Evolutionary conservation across 305 asterid species (phyloP).

Genomic region (Stenogyne calaminthoides): DNA sequence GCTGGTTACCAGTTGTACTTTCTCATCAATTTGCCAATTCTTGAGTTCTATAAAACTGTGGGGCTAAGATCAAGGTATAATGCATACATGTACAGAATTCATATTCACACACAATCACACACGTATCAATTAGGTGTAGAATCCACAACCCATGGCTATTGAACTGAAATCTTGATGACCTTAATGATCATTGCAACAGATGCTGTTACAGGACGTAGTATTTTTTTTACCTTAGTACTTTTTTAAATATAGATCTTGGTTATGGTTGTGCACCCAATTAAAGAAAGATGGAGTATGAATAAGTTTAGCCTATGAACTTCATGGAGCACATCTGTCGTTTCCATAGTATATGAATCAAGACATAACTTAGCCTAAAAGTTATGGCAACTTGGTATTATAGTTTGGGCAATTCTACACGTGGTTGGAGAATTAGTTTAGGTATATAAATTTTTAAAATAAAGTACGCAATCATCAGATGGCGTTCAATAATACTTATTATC

Average conservation of each 20-base stretch:
- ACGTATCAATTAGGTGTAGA: background rate
- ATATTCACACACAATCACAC: background rate
- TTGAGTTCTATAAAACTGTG: no score
- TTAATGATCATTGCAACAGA: background rate
- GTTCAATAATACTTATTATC: no score
- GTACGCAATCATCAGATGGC: background rate
- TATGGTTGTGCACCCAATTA: slow-evolving; percentile 16
- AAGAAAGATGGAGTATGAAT: slow-evolving; percentile 32
- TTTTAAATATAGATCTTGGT: slow-evolving; percentile 22
- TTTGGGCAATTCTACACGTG: slow-evolving; percentile 12
- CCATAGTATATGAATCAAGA: slow-evolving; percentile 3
- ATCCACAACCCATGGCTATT: background rate
- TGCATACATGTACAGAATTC: no score
- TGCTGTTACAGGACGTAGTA: background rate
- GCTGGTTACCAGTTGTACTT: no score
- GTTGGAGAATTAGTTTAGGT: slow-evolving; percentile 19
- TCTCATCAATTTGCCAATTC: no score
- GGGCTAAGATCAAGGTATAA: no score
- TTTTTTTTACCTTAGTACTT: background rate
- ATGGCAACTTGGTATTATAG: slow-evolving; percentile 26
- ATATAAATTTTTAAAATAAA: background rate
- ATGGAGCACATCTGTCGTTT: slow-evolving; percentile 18
- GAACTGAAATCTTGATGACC: background rate
- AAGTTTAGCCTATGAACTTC: slow-evolving; percentile 30
- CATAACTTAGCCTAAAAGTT: slow-evolving; percentile 28